A percentile compares a stretch with the other conserved stretches of the same genome.
phyloP scores from a whole-genome alignment of 495 filamentous ascomycete species.

The Aspergillus funiculosus region DNA sequence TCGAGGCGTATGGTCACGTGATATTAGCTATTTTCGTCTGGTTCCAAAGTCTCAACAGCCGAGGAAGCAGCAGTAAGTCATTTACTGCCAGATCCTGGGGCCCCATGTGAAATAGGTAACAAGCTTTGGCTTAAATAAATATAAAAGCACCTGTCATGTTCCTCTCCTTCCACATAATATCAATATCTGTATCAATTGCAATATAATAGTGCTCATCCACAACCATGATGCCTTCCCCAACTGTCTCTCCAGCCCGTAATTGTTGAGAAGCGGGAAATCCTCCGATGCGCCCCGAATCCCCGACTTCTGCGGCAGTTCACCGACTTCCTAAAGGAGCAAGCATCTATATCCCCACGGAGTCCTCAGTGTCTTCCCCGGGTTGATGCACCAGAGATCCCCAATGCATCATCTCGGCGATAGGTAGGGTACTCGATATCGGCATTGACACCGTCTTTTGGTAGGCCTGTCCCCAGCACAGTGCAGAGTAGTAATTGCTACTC shows the following conservation, averaged over 20 bases:
- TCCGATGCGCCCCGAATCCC: conserved; percentile 24
- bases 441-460: neutral
- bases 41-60: neutral
- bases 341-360: conserved; percentile 18
- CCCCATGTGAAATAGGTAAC: neutral
- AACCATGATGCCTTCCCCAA: no score
- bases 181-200: no score
- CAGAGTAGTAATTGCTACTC: no score
- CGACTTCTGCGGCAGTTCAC: conserved; percentile 36
- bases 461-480: no score
- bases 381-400: conserved; percentile 1
- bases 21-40: neutral
- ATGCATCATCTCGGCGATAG: conserved; percentile 10
- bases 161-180: neutral
- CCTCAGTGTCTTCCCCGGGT: conserved; percentile 19
- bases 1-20: conserved; percentile 4
- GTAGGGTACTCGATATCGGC: neutral
- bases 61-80: conserved; percentile 2
- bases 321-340: conserved; percentile 33
- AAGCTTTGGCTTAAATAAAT: no score
- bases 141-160: no score
- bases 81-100: neutral
- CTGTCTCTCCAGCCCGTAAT: neutral
- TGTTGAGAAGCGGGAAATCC: conserved; percentile 9
- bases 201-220: no score